These are phyloP conservation scores for Glarea lozoyensis DNA, from an alignment of 495 filamentous ascomycete species.

Conservation along the genomic window DNA sequence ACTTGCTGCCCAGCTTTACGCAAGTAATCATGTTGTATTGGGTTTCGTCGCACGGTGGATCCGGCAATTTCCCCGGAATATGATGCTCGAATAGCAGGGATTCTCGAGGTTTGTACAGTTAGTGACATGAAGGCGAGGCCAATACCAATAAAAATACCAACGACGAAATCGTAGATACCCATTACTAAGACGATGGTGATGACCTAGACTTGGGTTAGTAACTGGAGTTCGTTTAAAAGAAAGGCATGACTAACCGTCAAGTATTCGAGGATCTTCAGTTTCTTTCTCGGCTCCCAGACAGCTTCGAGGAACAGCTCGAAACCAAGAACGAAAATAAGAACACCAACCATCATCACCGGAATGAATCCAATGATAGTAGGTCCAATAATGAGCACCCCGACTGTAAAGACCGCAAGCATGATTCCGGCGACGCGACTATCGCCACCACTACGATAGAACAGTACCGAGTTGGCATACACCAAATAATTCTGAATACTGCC, in stretches of 20 bases:
- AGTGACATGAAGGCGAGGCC: slow-evolving; percentile 83
- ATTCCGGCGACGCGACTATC: slow-evolving; percentile 77
- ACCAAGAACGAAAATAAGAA: slow-evolving; percentile 86
- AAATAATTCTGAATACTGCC: slow-evolving; percentile 98
- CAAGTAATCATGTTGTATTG: slow-evolving; percentile 79
- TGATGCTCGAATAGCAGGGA: slow-evolving; percentile 76
- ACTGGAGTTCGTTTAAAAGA: slow-evolving; percentile 1
- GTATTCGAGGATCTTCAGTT: slow-evolving; percentile 78
- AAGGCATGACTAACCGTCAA: slow-evolving; percentile 51
- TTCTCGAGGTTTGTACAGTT: slow-evolving; percentile 82
- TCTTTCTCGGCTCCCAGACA: slow-evolving; percentile 77
- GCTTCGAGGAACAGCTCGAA: slow-evolving; percentile 87
- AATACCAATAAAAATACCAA: slow-evolving; percentile 86
- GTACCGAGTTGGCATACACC: slow-evolving; percentile 91
- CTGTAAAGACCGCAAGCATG: slow-evolving; percentile 74
- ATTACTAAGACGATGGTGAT: slow-evolving; percentile 90
- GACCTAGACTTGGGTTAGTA: slow-evolving; percentile 43
- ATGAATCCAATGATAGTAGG: slow-evolving; percentile 87
- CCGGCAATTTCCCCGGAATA: slow-evolving; percentile 81
- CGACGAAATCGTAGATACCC: slow-evolving; percentile 93
- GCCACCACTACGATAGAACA: slow-evolving; percentile 89
- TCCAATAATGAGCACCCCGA: slow-evolving; percentile 72
- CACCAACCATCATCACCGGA: slow-evolving; percentile 92
- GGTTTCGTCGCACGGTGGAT: slow-evolving; percentile 85
- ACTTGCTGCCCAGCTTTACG: slow-evolving; percentile 80